phyloP scores from a whole-genome alignment of 1,284 basidiomycete genomes.

The Entoloma clypeatum region DNA sequence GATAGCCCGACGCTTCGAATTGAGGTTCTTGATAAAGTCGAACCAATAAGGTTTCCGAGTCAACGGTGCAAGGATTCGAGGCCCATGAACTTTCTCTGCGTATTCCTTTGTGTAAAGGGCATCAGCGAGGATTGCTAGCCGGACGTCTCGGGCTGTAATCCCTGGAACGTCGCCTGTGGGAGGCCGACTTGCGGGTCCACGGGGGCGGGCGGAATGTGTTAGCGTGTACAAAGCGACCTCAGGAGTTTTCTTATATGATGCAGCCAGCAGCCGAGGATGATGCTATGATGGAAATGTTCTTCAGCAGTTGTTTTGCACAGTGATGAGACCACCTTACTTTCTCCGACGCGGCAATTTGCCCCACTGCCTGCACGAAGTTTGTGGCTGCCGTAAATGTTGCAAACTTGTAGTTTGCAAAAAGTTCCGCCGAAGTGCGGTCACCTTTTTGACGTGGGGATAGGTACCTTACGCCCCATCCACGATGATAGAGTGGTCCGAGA shows the following conservation, averaged over 20 bases:
- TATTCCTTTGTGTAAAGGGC: constrained; percentile 15
- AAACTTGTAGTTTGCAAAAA: constrained; percentile 16
- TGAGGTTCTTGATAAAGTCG: too few species aligned
- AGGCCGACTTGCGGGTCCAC: constrained; percentile 11
- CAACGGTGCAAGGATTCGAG: neutral
- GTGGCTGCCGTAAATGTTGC: constrained; percentile 13
- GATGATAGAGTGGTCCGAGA: constrained; percentile 26
- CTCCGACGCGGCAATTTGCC: constrained; percentile 15
- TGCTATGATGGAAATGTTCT: constrained; percentile 16
- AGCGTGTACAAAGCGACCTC: constrained; percentile 10
- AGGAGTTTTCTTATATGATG: constrained; percentile 3
- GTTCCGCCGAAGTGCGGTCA: constrained; percentile 2
- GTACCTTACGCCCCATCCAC: constrained; percentile 27
- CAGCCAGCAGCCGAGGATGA: constrained; percentile 16
- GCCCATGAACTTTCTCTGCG: neutral
- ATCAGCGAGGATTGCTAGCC: constrained; percentile 42
- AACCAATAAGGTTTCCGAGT: neutral
- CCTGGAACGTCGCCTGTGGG: constrained; percentile 18
- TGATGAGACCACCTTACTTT: constrained; percentile 12
- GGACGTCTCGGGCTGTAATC: constrained; percentile 51
- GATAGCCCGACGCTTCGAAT: too few species aligned
- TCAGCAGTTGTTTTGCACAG: neutral
- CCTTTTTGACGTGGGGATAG: neutral
- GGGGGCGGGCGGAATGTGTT: constrained; percentile 19
- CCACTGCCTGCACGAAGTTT: constrained; percentile 17